Evolutionary conservation across 139 green algal genomes (phyloP), one percentile per base, ranked within the genome.

Genomic region (Micractinium conductrix): DNA sequence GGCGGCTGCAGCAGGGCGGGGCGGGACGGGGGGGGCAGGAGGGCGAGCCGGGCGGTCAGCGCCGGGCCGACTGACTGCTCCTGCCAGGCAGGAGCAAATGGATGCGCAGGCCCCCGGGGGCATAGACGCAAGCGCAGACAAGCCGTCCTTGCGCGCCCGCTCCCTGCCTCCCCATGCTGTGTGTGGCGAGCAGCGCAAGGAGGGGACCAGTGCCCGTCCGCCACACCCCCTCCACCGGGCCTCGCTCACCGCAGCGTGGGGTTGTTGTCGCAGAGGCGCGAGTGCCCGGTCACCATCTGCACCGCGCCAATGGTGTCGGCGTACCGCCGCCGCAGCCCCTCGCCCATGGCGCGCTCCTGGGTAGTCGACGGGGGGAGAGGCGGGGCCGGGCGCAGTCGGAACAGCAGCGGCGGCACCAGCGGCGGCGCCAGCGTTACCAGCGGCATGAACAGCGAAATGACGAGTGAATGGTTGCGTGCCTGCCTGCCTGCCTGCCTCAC

Each of bases 211-310:
- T n/a, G n/a, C n/a, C n/a, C n/a, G n/a, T 58, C 48, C 14, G 48
- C 10, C 8, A 16, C 53, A 62, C 8, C 53, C 53, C 6, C 7
- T 62, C 30, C 4, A 2, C 19, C 30, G 62, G 38, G 38, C 38
- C 21, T 3, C 1, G 26, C 72, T 2, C 72, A 82, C 76, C 76
- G 53, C 45, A 82, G 76, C 8, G 58, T 82, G 37, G 76, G 55
- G 90, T 98, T 97, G 89, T 94, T 93, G 80, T 94, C 90, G 69
- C 94, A 91, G 78, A 98, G 85, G 63, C 74, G 44, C 4, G 87
- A 75, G 87, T 98, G 93, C 1, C 92, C 93, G 33, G 93, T 94
- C 62, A 98, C 81, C 82, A 89, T 75, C 63, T 93, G 85, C 6
- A 96, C 75, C 1, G 87, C 84, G 0, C 80, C 7, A 79, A 91